These are phyloP conservation scores for Dendrobium catenatum DNA, from an alignment of 106 monocot species.

Conservation along the genomic window DNA sequence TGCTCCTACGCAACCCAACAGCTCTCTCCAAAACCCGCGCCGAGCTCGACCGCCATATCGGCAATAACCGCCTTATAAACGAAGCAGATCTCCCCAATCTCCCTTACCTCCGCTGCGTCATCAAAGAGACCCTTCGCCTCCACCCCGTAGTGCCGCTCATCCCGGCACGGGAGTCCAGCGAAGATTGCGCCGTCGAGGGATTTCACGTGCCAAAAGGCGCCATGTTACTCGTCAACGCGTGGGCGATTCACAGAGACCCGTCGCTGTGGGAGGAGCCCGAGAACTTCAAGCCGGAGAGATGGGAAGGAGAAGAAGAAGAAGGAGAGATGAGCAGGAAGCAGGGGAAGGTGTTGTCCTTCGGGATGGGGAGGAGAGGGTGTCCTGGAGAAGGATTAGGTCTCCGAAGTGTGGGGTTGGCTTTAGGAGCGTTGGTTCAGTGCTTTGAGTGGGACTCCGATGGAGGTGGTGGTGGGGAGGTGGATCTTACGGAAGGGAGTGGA, in stretches of 20 bases:
- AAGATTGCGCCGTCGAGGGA: slow-evolving; percentile 11
- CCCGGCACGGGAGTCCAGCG: slow-evolving; percentile 8
- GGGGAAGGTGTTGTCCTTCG: slow-evolving; percentile 16
- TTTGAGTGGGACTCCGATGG: slow-evolving; percentile 30
- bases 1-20: slow-evolving; percentile 19
- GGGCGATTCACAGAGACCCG: slow-evolving; percentile 12
- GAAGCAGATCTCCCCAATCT: slow-evolving; percentile 14
- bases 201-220: slow-evolving; percentile 2
- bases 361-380: slow-evolving; percentile 35
- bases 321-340: neutral
- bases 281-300: slow-evolving; percentile 12
- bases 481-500: slow-evolving; percentile 14
- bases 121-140: slow-evolving; percentile 15
- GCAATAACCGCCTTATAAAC: neutral
- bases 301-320: neutral
- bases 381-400: slow-evolving; percentile 24
- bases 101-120: slow-evolving; percentile 9
- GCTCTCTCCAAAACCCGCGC: slow-evolving; percentile 3
- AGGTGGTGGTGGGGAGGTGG: slow-evolving; percentile 4
- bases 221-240: slow-evolving; percentile 13
- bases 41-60: slow-evolving; percentile 10
- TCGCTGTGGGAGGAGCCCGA: neutral
- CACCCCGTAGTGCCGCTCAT: slow-evolving; percentile 6
- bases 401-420: slow-evolving; percentile 1
- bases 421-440: slow-evolving; percentile 24